Evolutionary conservation across 2,329 filamentous ascomycete species (phyloP), one percentile per base, ranked within the genome.

Genomic region (Aschersonia sp.): DNA sequence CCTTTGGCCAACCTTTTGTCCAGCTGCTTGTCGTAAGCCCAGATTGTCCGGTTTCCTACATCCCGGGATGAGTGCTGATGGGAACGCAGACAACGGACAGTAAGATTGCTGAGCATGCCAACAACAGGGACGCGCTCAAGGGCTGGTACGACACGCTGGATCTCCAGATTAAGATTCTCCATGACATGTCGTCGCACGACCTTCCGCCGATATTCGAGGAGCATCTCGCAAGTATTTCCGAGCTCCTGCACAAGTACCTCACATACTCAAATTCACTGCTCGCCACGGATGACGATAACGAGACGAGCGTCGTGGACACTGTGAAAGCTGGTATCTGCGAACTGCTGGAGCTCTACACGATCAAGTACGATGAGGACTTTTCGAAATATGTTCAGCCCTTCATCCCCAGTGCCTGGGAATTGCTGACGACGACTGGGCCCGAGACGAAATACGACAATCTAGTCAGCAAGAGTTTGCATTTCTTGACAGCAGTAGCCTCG

Each of bases 101-200:
- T 51, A 76, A 78, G 54, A 83, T 98, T 56, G 76, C 83, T 50
- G 76, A 81, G 56, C 87, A 88, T 62, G 77, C 81, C 59, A 72
- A 78, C 63, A 84, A 96, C 63, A 85, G 85, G 58, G 77, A 76
- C 5, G 78, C 73, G 12, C 73, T 98, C 43, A 80, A 82, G 59
- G 78, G 79, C 55, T 85, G 87, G 62, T 89, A 95, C 57, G 81
- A 85, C 53, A 87, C 88, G 4, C 74, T 98, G 53, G 89, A 90
- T 62, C 73, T 97, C 46, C 79, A 94, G 56, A 74, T 96, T 56
- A 94, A 94, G 70, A 81, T 98, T 45, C 81, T 97, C 61, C 92
- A 92, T 68, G 94, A 98, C 65, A 79, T 98, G 46, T 96, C 89
- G n/a, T 95, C 83, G 61, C 94, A 98, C 63, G 92, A 98, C 63